These are phyloP conservation scores for Magnolia changhungtana DNA, from an alignment of 164 flowering plant genomes.

Conservation along the genomic window DNA sequence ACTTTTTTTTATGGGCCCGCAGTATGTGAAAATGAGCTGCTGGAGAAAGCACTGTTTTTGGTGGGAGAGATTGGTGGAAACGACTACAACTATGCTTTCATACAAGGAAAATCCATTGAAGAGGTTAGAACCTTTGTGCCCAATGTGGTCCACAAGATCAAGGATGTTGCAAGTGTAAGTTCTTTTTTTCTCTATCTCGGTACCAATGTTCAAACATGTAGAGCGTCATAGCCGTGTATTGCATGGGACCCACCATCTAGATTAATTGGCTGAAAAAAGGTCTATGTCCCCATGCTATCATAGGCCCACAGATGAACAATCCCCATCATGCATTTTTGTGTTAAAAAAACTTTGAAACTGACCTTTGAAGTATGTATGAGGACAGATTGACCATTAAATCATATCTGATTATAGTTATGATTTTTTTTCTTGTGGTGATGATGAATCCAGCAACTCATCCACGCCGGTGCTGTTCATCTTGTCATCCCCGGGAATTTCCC, in stretches of 20 bases:
- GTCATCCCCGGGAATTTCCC: slow-evolving; percentile 10
- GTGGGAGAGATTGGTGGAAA: slow-evolving; percentile 14
- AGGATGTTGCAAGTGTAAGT: slow-evolving; percentile 8
- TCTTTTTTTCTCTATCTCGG: not conserved
- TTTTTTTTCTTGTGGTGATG: not conserved
- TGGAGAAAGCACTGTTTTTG: slow-evolving; percentile 4
- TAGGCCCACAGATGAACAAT: too few relatives aligned
- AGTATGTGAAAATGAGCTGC: not conserved
- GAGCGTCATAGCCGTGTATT: not conserved
- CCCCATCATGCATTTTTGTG: too few relatives aligned
- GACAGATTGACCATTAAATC: not conserved
- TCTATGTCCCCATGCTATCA: too few relatives aligned
- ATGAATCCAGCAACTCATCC: not conserved
- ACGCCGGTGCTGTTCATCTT: not conserved
- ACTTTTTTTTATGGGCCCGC: too few relatives aligned
- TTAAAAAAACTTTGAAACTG: too few relatives aligned
- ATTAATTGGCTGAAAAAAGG: too few relatives aligned
- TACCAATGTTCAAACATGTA: not conserved
- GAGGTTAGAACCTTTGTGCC: slow-evolving; percentile 4
- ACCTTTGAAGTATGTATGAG: not conserved
- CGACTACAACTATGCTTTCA: slow-evolving; percentile 9
- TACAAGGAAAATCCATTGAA: slow-evolving; percentile 8
- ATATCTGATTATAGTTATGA: not conserved
- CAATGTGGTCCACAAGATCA: not conserved
- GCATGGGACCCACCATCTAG: not conserved